Evolutionary conservation across 2,329 filamentous ascomycete species (phyloP).

Genomic region (Curvularia verruculosa): DNA sequence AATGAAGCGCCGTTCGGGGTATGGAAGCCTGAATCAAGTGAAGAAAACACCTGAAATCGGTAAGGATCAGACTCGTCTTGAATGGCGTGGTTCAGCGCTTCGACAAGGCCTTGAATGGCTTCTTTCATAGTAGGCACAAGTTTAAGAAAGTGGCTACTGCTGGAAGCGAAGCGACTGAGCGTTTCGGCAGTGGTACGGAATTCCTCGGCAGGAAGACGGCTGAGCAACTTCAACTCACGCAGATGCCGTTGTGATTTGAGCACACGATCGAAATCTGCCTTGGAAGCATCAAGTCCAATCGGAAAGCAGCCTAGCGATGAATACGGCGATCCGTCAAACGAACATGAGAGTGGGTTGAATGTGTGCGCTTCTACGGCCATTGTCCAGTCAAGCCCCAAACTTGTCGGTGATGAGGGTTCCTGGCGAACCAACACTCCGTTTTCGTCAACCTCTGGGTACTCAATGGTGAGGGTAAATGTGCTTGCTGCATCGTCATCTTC

Average conservation of each 20-base stretch:
- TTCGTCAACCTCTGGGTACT: conserved; percentile 43
- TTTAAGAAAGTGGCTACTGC: conserved; percentile 25
- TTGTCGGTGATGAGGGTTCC: conserved; percentile 26
- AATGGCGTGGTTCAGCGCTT: conserved; percentile 27
- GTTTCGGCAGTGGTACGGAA: conserved; percentile 28
- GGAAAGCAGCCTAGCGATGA: conserved; percentile 45
- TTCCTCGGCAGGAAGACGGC: conserved; percentile 30
- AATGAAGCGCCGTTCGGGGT: conserved; percentile 42
- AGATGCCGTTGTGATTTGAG: conserved; percentile 42
- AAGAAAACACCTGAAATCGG: conserved; percentile 40
- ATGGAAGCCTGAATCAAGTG: conserved; percentile 49
- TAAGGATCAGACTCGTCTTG: conserved; percentile 40
- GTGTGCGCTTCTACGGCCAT: conserved; percentile 29
- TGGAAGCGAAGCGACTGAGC: conserved; percentile 24
- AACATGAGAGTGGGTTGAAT: conserved; percentile 43
- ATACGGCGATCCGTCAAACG: conserved; percentile 36
- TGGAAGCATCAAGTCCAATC: conserved; percentile 42
- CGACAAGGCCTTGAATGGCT: conserved; percentile 31
- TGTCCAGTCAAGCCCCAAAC: conserved; percentile 38
- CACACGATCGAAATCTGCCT: conserved; percentile 41
- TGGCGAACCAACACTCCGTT: conserved; percentile 32
- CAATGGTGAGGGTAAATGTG: conserved; percentile 39
- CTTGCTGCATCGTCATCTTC: conserved; percentile 35
- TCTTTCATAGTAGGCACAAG: conserved; percentile 30
- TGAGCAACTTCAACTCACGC: conserved; percentile 39